A percentile compares a stretch with the other conserved stretches of the same genome.
These are phyloP conservation scores for Floccularia luteovirens DNA, from an alignment of 768 basidiomycete species.

Conservation along the genomic window DNA sequence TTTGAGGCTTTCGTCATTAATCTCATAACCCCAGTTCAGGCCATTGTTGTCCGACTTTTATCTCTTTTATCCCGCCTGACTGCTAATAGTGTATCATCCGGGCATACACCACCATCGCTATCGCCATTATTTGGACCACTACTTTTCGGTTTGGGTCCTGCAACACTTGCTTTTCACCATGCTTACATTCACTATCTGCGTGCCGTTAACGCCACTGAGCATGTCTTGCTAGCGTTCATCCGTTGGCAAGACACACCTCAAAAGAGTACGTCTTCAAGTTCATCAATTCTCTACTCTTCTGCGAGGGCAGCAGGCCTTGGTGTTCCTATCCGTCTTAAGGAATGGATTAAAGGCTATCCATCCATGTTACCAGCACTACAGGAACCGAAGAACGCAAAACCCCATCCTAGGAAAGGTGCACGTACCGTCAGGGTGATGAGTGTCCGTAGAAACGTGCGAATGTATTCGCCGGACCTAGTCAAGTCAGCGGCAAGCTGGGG, in stretches of 20 bases:
- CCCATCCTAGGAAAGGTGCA: slow-evolving; percentile 68
- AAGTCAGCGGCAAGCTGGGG: slow-evolving; percentile 49
- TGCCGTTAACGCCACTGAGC: slow-evolving; percentile 83
- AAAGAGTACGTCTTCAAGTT: slow-evolving; percentile 14
- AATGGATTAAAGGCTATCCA: slow-evolving; percentile 90
- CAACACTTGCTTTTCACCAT: slow-evolving; percentile 40
- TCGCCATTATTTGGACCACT: slow-evolving; percentile 87
- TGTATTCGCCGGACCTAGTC: slow-evolving; percentile 84
- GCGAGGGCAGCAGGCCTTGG: slow-evolving; percentile 53
- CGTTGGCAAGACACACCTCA: slow-evolving; percentile 67
- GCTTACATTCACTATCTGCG: slow-evolving; percentile 64
- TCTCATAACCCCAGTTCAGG: slow-evolving; percentile 45
- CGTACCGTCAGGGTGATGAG: slow-evolving; percentile 71
- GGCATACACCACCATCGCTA: slow-evolving; percentile 86
- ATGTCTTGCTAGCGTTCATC: slow-evolving; percentile 86
- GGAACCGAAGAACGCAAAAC: slow-evolving; percentile 38
- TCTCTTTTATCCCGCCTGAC: slow-evolving; percentile 77
- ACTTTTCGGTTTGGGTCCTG: slow-evolving; percentile 71
- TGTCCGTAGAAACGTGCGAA: slow-evolving; percentile 75
- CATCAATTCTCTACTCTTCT: slow-evolving; percentile 21
- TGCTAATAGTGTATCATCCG: slow-evolving; percentile 77
- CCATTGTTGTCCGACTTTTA: slow-evolving; percentile 62
- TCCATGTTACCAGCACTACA: slow-evolving; percentile 63
- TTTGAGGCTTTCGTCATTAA: slow-evolving; percentile 62
- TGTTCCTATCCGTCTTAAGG: slow-evolving; percentile 79